Evolutionary conservation across 2,329 filamentous ascomycete genomes (phyloP).

Genomic region (Fusarium caatingaense): DNA sequence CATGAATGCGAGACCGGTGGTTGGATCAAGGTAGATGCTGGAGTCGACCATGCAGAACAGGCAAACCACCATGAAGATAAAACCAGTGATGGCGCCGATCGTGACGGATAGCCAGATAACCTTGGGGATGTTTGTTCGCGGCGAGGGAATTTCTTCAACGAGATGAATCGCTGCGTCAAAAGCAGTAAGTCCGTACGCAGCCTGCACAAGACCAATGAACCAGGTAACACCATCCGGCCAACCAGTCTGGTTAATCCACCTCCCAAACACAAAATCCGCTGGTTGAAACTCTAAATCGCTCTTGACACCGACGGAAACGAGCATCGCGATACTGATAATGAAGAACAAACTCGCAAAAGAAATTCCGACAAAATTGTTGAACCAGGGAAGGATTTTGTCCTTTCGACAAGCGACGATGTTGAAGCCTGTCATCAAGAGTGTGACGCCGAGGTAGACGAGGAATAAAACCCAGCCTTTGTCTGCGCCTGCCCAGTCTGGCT

Average conservation of each 20-base stretch:
- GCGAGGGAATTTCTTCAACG: slow-evolving; percentile 66
- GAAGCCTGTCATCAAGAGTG: slow-evolving; percentile 59
- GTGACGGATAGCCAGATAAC: slow-evolving; percentile 65
- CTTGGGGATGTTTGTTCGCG: slow-evolving; percentile 61
- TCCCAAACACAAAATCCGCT: slow-evolving; percentile 63
- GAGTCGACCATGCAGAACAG: slow-evolving; percentile 63
- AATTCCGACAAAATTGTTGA: slow-evolving; percentile 68
- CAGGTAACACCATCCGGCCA: slow-evolving; percentile 67
- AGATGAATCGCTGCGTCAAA: slow-evolving; percentile 70
- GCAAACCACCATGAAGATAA: slow-evolving; percentile 64
- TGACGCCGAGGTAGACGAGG: slow-evolving; percentile 65
- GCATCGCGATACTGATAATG: slow-evolving; percentile 61
- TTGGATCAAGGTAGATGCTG: slow-evolving; percentile 54
- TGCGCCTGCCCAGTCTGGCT: slow-evolving; percentile 58
- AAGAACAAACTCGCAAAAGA: slow-evolving; percentile 65
- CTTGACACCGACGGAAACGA: slow-evolving; percentile 63
- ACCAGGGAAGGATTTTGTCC: slow-evolving; percentile 55
- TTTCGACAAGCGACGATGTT: slow-evolving; percentile 64
- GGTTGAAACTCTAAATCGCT: slow-evolving; percentile 59
- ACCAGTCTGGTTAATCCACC: slow-evolving; percentile 59
- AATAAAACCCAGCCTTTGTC: slow-evolving; percentile 65
- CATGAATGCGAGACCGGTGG: slow-evolving; percentile 60
- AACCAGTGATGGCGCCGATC: slow-evolving; percentile 60
- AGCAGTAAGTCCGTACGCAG: slow-evolving; percentile 63
- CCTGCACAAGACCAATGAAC: slow-evolving; percentile 68